A percentile compares a stretch with the other conserved stretches of the same genome.
Conservation (phyloP, 495 filamentous ascomycete species). For the Trypethelium eluteriae region DNA sequence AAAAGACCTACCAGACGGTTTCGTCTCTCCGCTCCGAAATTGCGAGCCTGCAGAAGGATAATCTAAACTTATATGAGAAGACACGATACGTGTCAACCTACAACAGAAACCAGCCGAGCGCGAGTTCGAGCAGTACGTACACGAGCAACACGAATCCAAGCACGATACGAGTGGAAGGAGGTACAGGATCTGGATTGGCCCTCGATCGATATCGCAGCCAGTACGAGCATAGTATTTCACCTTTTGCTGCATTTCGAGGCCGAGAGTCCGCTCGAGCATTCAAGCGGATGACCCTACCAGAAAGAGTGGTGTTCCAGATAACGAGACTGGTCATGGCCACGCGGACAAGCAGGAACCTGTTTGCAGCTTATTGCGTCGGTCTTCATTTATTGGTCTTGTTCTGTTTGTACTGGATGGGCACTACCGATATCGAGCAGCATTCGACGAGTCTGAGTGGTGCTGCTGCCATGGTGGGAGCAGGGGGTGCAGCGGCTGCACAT, state of each 20-base stretch:
- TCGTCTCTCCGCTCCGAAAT: conserved; percentile 87
- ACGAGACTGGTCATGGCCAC: conserved; percentile 87
- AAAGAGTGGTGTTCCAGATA: conserved; percentile 82
- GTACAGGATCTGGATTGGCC: conserved; percentile 54
- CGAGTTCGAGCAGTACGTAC: conserved; percentile 62
- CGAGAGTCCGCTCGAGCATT: conserved; percentile 88
- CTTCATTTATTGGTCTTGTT: conserved; percentile 80
- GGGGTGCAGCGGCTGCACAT: conserved; percentile 37
- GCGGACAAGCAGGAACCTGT: conserved; percentile 82
- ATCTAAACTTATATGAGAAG: conserved; percentile 95
- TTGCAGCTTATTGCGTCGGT: conserved; percentile 86
- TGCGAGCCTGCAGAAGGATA: conserved; percentile 88
- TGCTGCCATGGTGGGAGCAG: conserved; percentile 30
- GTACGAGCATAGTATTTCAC: conserved; percentile 91
- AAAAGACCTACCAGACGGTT: conserved; percentile 69
- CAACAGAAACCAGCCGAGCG: conserved; percentile 45
- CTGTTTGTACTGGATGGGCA: conserved; percentile 78
- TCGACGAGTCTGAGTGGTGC: conserved; percentile 49
- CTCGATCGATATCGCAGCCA: conserved; percentile 85
- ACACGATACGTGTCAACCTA: conserved; percentile 93
- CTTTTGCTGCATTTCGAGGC: conserved; percentile 89
- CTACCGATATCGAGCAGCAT: conserved; percentile 31
- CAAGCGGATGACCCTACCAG: conserved; percentile 86
- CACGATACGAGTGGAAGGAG: conserved; percentile 54
- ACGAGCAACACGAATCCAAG: conserved; percentile 66